Evolutionary conservation across 1,284 basidiomycete species (phyloP).

Genomic region (Ceratobasidium sp.): DNA sequence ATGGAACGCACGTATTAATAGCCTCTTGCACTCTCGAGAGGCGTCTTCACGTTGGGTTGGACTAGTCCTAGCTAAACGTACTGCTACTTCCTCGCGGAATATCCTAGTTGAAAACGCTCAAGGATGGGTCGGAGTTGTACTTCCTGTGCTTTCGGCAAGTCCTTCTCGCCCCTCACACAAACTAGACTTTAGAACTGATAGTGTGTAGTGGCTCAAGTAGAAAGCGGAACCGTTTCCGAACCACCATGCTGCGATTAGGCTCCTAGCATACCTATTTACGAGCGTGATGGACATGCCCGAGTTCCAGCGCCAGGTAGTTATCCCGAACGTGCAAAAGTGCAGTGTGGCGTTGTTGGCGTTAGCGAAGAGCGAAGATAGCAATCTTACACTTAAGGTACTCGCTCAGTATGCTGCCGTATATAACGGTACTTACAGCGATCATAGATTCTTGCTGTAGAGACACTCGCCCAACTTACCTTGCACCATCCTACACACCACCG

Average conservation of each 20-base stretch:
- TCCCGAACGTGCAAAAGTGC: constrained; percentile 78
- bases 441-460: constrained; percentile 67
- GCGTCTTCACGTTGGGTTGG: constrained; percentile 79
- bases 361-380: constrained; percentile 63
- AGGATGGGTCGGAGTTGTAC: constrained; percentile 72
- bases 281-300: constrained; percentile 71
- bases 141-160: constrained; percentile 74
- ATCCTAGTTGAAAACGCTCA: constrained; percentile 77
- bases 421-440: background rate
- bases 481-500: constrained; percentile 76
- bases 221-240: constrained; percentile 73
- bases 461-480: constrained; percentile 69
- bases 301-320: constrained; percentile 79
- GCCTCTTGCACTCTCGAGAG: constrained; percentile 79
- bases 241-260: constrained; percentile 70
- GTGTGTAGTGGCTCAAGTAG: constrained; percentile 60
- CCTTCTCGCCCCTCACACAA: constrained; percentile 55
- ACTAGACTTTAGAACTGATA: constrained; percentile 47
- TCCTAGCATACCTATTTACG: constrained; percentile 72
- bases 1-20: constrained; percentile 77
- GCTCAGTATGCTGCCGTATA: background rate
- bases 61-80: constrained; percentile 75
- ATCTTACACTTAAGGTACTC: constrained; percentile 68
- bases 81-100: constrained; percentile 67
- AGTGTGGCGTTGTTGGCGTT: constrained; percentile 69